A percentile compares a stretch with the other conserved stretches of the same genome.
phyloP scores from a whole-genome alignment of 495 filamentous ascomycete species.

The Amphirosellinia nigrospora region DNA sequence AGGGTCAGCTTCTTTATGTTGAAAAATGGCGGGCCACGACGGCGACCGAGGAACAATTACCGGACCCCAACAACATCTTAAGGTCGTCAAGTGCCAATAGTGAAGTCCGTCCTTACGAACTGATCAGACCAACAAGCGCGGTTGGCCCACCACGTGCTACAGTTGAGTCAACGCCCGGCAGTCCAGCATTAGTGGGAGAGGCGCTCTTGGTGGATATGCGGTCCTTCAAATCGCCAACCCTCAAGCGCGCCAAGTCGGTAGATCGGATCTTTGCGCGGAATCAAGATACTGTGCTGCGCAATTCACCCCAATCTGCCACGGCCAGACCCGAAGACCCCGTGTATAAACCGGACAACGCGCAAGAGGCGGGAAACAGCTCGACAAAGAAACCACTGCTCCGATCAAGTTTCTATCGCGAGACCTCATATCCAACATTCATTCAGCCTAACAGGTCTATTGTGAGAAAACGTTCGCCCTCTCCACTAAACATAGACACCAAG shows the following conservation, averaged over 20 bases:
- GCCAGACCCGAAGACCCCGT: not conserved
- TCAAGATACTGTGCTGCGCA: conserved; percentile 35
- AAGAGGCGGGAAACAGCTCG: conserved; percentile 1
- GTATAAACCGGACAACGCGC: not conserved
- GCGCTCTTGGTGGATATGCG: conserved; percentile 35
- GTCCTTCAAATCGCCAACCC: conserved; percentile 16
- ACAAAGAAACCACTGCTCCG: conserved; percentile 11
- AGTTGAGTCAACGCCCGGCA: conserved; percentile 29
- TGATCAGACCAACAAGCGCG: conserved; percentile 26
- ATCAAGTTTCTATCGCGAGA: conserved; percentile 29
- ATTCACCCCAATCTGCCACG: conserved; percentile 3
- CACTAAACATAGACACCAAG: conserved; percentile 27
- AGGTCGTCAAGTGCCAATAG: not conserved
- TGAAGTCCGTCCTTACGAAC: conserved; percentile 15
- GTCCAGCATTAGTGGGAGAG: conserved; percentile 33
- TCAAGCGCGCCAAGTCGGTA: conserved; percentile 32
- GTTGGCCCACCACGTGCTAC: conserved; percentile 14
- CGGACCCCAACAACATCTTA: not conserved
- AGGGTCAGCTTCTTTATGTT: not conserved
- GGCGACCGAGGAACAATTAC: conserved; percentile 19
- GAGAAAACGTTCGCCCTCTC: conserved; percentile 28
- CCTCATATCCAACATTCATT: conserved; percentile 31
- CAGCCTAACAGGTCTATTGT: conserved; percentile 29
- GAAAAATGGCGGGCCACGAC: conserved; percentile 14
- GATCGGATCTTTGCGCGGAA: conserved; percentile 37